Evolutionary conservation across 2,329 filamentous ascomycete genomes (phyloP), one percentile per base, ranked within the genome.

Genomic region (Dendryphion nanum): DNA sequence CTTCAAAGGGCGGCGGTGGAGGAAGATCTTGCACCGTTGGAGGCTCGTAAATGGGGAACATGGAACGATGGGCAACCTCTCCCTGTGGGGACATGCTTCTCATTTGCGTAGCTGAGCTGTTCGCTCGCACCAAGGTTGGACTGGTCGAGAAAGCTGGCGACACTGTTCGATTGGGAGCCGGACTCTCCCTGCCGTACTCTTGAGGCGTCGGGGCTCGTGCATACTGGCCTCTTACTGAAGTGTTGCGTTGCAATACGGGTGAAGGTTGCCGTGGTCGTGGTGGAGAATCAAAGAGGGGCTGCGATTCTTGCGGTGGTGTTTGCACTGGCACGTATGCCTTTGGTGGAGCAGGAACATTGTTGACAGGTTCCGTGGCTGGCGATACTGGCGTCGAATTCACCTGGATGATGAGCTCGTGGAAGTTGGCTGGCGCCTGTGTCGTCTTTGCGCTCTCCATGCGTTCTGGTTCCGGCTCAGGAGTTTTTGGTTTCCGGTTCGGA

Each of bases 21-120:
- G n/a, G n/a, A n/a, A n/a, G n/a, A n/a, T n/a, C n/a, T n/a, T n/a
- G n/a, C n/a, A n/a, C n/a, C n/a, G n/a, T n/a, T n/a, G n/a, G n/a
- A n/a, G 81, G 82, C 53, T 90, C 82, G 57, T 89, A 89, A 19
- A 77, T 75, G 6, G 86, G 86, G 52, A 90, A 90, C 52, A 90
- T 89, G 17, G 85, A 89, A 19, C 78, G 76, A 51, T 86, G 74
- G 0, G 75, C 68, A 5, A 67, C 45, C 10, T 54, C 63, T 43
- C 57, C 55, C 36, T 66, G 67, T 42, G 53, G 51, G 15, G 34
- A 19, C 21, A 36, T 46, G 23, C 41, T 51, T 33, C 42, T 56
- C 12, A 51, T 44, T 37, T 51, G 44, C 30, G 58, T 59, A 24
- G 62, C 55, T n/a, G 51, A 51, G 28, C 62, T 67, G 35, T 67